phyloP scores from a whole-genome alignment of 2,329 filamentous ascomycete genomes.

The Lachnum nothofagi region DNA sequence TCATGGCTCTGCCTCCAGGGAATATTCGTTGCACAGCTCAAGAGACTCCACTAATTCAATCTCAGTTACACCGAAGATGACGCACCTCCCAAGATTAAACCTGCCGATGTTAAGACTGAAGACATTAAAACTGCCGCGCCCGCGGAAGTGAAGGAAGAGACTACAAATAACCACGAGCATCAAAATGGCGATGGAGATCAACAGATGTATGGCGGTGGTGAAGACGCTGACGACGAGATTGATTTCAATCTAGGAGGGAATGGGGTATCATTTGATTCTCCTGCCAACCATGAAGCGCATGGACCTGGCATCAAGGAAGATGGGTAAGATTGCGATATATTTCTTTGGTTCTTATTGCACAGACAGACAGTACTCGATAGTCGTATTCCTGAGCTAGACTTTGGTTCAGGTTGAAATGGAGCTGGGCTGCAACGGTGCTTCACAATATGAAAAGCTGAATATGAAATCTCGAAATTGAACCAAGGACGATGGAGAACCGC shows the following conservation, averaged over 20 bases:
- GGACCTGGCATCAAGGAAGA: slow-evolving; percentile 81
- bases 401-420: not conserved
- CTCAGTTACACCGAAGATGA: slow-evolving; percentile 65
- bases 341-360: slow-evolving; percentile 12
- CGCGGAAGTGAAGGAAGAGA: slow-evolving; percentile 25
- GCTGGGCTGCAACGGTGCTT: not conserved
- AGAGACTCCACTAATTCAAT: slow-evolving; percentile 10
- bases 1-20: too few species aligned
- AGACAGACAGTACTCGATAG: slow-evolving; percentile 12
- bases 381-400: slow-evolving; percentile 8
- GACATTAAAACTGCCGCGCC: slow-evolving; percentile 29
- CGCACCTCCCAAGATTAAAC: slow-evolving; percentile 40
- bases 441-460: not conserved
- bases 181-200: slow-evolving; percentile 39
- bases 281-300: slow-evolving; percentile 34
- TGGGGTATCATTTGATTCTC: slow-evolving; percentile 30
- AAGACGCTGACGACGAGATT: slow-evolving; percentile 53
- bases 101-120: slow-evolving; percentile 27
- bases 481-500: not conserved
- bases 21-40: slow-evolving; percentile 4
- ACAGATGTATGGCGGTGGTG: slow-evolving; percentile 40
- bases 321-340: slow-evolving; percentile 62
- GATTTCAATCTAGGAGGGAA: slow-evolving; percentile 50
- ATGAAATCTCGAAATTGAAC: not conserved
- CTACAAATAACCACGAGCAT: slow-evolving; percentile 24